Evolutionary conservation across 2,329 filamentous ascomycete species (phyloP).

Genomic region (Sporothrix curviconia): DNA sequence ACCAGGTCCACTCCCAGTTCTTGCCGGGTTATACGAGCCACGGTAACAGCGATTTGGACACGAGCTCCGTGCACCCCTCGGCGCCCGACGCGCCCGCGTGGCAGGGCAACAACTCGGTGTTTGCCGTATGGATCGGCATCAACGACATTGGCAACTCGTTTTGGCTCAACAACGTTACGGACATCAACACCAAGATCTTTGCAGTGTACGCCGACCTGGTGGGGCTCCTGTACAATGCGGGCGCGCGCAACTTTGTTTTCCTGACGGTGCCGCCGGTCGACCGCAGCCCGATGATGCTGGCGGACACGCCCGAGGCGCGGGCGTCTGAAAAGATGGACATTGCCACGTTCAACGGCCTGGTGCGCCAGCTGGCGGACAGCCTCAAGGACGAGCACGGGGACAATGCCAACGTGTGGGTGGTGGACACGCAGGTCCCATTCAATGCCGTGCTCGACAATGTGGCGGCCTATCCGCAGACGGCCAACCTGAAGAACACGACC

Average conservation of each 20-base stretch:
- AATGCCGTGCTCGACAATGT: slow-evolving; percentile 37
- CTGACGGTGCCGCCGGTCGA: slow-evolving; percentile 50
- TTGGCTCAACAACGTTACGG: slow-evolving; percentile 34
- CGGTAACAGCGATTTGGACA: neutral
- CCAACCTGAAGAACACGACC: slow-evolving; percentile 48
- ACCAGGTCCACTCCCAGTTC: slow-evolving; percentile 43
- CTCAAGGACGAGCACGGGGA: slow-evolving; percentile 7
- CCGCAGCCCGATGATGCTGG: slow-evolving; percentile 31
- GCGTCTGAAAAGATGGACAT: slow-evolving; percentile 23
- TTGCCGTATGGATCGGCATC: slow-evolving; percentile 48
- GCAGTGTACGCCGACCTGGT: slow-evolving; percentile 36
- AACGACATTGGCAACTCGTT: slow-evolving; percentile 47
- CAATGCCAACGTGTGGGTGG: slow-evolving; percentile 22
- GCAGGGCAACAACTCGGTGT: slow-evolving; percentile 38
- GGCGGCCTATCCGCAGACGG: slow-evolving; percentile 39
- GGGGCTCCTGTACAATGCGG: slow-evolving; percentile 42
- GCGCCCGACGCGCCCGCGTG: slow-evolving; percentile 30
- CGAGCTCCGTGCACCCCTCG: slow-evolving; percentile 17
- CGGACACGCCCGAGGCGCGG: slow-evolving; percentile 20
- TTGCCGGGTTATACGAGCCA: slow-evolving; percentile 24
- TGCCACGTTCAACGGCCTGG: slow-evolving; percentile 14
- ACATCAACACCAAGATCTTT: slow-evolving; percentile 36
- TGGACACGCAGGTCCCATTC: slow-evolving; percentile 38
- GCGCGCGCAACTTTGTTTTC: slow-evolving; percentile 52
- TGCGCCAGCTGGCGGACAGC: neutral